A percentile compares a stretch with the other conserved stretches of the same genome.
These are phyloP conservation scores for Ampelocalamus luodianensis DNA, from an alignment of 176 grass and related monocot species.

Conservation along the genomic window DNA sequence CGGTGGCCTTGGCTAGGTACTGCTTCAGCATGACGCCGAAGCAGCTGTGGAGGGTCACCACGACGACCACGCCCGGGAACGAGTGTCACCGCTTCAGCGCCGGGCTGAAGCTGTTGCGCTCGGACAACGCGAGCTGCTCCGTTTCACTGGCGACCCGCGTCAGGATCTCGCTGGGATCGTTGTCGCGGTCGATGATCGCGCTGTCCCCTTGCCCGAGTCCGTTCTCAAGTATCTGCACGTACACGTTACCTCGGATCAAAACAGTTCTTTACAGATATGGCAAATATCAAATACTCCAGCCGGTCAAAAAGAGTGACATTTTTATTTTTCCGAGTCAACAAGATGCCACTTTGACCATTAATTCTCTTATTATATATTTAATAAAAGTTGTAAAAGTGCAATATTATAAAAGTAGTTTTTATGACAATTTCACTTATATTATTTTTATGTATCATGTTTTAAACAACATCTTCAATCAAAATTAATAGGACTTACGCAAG, in stretches of 20 bases:
- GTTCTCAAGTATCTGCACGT: slow-evolving; percentile 65
- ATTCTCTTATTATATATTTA: no score
- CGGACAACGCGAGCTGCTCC: slow-evolving; percentile 61
- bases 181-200: slow-evolving; percentile 42
- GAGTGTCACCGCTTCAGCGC: slow-evolving; percentile 65
- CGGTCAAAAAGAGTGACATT: no score
- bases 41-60: slow-evolving; percentile 70
- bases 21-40: slow-evolving; percentile 84
- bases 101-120: slow-evolving; percentile 65
- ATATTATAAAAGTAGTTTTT: no score
- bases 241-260: background rate
- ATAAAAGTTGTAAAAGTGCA: no score
- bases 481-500: no score
- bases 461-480: no score
- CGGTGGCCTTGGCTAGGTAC: slow-evolving; percentile 56
- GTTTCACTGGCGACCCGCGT: slow-evolving; percentile 62
- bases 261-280: background rate
- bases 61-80: slow-evolving; percentile 58
- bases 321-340: no score
- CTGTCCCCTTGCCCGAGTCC: slow-evolving; percentile 56
- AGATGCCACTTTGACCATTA: no score
- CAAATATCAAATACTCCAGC: background rate
- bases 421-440: no score
- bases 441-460: no score
- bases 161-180: slow-evolving; percentile 63